Evolutionary conservation across 805 yeast genomes (phyloP).

Genomic region (Candida michaelii): DNA sequence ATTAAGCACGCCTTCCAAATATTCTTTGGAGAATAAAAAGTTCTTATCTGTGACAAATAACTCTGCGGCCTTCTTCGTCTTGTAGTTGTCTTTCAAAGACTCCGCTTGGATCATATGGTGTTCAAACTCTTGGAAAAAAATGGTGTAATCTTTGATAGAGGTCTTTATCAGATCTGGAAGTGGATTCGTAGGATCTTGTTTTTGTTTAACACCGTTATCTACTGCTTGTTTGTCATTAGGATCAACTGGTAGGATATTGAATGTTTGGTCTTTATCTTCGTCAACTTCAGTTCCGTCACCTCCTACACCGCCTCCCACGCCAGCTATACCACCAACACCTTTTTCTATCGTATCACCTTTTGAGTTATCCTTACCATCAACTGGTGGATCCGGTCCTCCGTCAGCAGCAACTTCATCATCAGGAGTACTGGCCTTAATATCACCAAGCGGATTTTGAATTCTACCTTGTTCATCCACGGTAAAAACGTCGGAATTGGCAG

Average conservation of each 20-base stretch:
- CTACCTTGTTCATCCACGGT: not conserved
- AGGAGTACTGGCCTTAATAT: conserved; percentile 7
- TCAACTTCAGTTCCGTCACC: not conserved
- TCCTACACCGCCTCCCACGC: not conserved
- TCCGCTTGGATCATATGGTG: conserved; percentile 36
- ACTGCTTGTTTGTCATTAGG: not conserved
- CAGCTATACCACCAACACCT: not conserved
- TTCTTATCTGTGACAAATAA: conserved; percentile 39
- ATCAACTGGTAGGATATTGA: conserved; percentile 1
- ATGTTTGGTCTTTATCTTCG: not conserved
- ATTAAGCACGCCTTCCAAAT: conserved; percentile 44
- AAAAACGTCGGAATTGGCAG: not conserved
- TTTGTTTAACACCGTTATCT: not conserved
- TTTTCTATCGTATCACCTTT: not conserved
- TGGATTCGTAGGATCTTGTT: not conserved
- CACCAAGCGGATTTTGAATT: conserved; percentile 9
- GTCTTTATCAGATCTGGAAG: not conserved
- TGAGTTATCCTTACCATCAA: not conserved
- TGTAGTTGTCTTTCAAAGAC: conserved; percentile 44
- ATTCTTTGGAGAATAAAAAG: conserved; percentile 46
- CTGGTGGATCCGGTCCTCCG: not conserved
- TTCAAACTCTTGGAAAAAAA: conserved; percentile 34
- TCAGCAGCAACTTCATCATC: not conserved
- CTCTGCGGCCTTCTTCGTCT: conserved; percentile 44
- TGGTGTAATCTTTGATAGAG: conserved; percentile 22